Evolutionary conservation across 192 early-diverging fungal species (phyloP), one percentile per base, ranked within the genome.

Genomic region (Backusella tuberculispora): DNA sequence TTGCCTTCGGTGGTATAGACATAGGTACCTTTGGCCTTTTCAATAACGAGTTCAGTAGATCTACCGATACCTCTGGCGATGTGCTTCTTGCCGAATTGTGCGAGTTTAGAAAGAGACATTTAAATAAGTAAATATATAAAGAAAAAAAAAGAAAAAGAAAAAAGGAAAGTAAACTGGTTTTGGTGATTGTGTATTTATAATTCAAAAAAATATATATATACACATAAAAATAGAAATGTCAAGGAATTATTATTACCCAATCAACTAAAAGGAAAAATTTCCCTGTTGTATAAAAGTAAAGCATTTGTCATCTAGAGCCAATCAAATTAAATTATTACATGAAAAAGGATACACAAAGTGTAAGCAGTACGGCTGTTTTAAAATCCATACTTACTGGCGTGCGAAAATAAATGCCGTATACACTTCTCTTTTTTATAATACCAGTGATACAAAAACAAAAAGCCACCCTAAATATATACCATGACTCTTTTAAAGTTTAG

Each of bases 1-100:
- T 78, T 71, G 10, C 80, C 80, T 45, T 80, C 73, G 26, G 71
- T 71, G 9, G 72, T 82, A n/a, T 24, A 74, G 6, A 83, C 26
- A 10, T 71, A 74, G 24, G 63, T 47, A n/a, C 82, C 82, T 34
- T 56, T 66, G 38, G 63, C 80, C 44, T 63, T 74, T 8, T 75
- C 73, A 45, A 81, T 70, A 34, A 81, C 73, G 12, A 81, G 45
- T 13, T 77, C 67, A 9, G 70, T 69, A 19, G 38, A 67, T n/a
- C 78, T 65, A 63, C 38, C 67, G 12, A 78, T 75, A 43, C 80
- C 80, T 46, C 66, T 73, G 6, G 69, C 64, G 6, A 81, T 65
- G 48, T 74, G 73, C 13, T 66, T 69, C 41, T 60, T 70, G 12
- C 73, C 77, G 66, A 71, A 78, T 65, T 78, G 73, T 45, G 71